Base-by-base conservation (phyloP, 192 early-diverging fungal species). In the Chytriomyces confervae region DNA sequence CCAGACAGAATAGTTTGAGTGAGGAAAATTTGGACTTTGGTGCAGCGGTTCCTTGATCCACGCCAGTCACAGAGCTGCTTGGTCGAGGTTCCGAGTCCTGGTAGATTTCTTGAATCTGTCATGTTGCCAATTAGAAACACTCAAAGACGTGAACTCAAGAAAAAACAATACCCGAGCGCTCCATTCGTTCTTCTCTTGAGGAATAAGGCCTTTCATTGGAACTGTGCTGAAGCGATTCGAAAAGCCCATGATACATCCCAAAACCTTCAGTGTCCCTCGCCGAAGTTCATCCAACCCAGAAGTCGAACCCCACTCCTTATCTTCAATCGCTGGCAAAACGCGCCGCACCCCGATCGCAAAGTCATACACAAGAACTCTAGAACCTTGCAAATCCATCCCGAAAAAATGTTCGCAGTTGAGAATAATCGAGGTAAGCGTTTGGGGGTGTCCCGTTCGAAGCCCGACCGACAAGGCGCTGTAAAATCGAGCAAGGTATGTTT, bases 151-250 rank as follows among this genome's bases (percentile, higher is more conserved):
- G 27, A 72, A 7, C 10, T 20, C 16, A 27, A 36, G 49, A 50
- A 76, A 24, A 76, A 20, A 50, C 23, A n/a, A 47, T 43, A 77
- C 76, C 76, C 73, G 50, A 18, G 74, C 66, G 11, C 44, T 18
- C 74, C 18, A 77, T 18, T 61, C 53, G 27, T 48, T 36, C 50
- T 27, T 45, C 68, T 62, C 67, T 81, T 85, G 5, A 82, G 16
- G 18, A 47, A 50, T 44, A 57, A 65, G 66, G 47, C 62, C 46
- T 51, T 66, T 61, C 20, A 70, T 74, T 49, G 64, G 69, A 5
- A 95, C 89, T 11, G 81, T 81, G 62, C 90, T 88, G 80, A 92
- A 94, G 67, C 90, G 89, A 81, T 93, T 93, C 3, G 90, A 90
- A 8, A 92, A 62, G 48, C 88, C 89, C 78, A 93, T 85, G 53